A percentile compares a stretch with the other conserved stretches of the same genome.
Evolutionary conservation across 2,329 filamentous ascomycete genomes (phyloP).

Genomic region (Coniochaeta hoffmannii): DNA sequence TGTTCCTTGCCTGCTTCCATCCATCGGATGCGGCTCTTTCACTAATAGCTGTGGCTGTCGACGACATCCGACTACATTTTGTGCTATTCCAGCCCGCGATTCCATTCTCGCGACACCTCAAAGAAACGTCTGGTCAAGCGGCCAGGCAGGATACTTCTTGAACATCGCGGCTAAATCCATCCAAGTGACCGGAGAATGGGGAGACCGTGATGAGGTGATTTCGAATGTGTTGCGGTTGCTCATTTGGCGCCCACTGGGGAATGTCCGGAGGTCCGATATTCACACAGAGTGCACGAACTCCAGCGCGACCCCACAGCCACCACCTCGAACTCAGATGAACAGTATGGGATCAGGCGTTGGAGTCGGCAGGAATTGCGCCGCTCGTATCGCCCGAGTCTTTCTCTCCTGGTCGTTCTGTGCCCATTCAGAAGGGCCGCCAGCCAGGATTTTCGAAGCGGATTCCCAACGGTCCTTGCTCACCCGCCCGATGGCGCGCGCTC

Average conservation of each 20-base stretch:
- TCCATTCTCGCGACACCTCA: background rate
- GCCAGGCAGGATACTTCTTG: background rate
- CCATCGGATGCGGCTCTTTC: background rate
- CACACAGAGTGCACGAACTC: background rate
- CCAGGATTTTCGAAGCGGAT: background rate
- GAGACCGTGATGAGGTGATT: constrained; percentile 11
- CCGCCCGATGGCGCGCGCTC: background rate
- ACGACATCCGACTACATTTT: background rate
- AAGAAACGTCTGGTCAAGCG: background rate
- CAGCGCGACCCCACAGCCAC: background rate
- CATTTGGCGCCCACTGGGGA: background rate
- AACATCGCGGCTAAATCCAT: constrained; percentile 16
- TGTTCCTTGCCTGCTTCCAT: background rate
- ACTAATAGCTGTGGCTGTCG: background rate
- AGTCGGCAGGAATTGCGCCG: background rate
- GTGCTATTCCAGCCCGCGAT: background rate
- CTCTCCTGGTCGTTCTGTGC: background rate
- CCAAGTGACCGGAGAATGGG: constrained; percentile 11
- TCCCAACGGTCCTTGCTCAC: background rate
- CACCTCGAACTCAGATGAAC: background rate
- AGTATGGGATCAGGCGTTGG: background rate
- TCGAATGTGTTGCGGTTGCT: constrained; percentile 5
- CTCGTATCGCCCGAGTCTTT: background rate
- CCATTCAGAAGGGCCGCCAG: background rate
- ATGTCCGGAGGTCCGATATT: background rate